Percentiles rank a stretch among this genome's conserved stretches.
phyloP scores from a whole-genome alignment of 305 asterid genomes.

The Fraxinus ornus region DNA sequence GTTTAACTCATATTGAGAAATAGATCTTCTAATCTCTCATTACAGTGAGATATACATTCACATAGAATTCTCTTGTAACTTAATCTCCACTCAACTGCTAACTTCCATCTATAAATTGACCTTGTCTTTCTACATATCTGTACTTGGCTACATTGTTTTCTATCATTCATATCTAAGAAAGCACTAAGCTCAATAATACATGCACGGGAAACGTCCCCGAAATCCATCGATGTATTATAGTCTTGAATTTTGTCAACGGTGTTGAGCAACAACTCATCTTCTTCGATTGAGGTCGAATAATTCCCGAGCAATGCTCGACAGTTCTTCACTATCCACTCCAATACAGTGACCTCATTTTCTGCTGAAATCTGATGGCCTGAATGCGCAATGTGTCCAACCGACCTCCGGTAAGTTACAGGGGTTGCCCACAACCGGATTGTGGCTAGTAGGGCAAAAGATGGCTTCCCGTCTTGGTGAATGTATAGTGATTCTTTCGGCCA shows the following conservation, averaged over 20 bases:
- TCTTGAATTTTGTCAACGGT: slow-evolving; percentile 40
- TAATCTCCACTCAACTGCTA: slow-evolving; percentile 65
- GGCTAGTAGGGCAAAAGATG: slow-evolving; percentile 66
- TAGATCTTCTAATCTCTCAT: slow-evolving; percentile 23
- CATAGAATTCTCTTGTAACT: slow-evolving; percentile 52
- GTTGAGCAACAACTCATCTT: slow-evolving; percentile 49
- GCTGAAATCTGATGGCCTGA: slow-evolving; percentile 58
- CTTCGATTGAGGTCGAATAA: slow-evolving; percentile 46
- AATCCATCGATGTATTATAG: slow-evolving; percentile 1
- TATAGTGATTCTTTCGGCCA: slow-evolving; percentile 67
- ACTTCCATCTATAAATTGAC: slow-evolving; percentile 48
- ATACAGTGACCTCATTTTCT: slow-evolving; percentile 52
- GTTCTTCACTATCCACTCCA: slow-evolving; percentile 46
- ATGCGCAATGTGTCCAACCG: slow-evolving; percentile 50
- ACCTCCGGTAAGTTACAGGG: slow-evolving; percentile 51
- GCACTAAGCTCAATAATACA: slow-evolving; percentile 38
- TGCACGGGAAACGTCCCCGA: slow-evolving; percentile 24
- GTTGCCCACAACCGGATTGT: slow-evolving; percentile 79
- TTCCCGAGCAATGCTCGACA: slow-evolving; percentile 38
- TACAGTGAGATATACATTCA: slow-evolving; percentile 53
- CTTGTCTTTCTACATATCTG: slow-evolving; percentile 29
- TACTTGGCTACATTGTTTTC: slow-evolving; percentile 2
- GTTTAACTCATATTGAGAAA: neutral
- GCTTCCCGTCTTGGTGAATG: slow-evolving; percentile 66
- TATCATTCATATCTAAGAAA: slow-evolving; percentile 33